These are phyloP conservation scores for Microsporum ferrugineum DNA, from an alignment of 2,329 filamentous ascomycete species.

Conservation along the genomic window DNA sequence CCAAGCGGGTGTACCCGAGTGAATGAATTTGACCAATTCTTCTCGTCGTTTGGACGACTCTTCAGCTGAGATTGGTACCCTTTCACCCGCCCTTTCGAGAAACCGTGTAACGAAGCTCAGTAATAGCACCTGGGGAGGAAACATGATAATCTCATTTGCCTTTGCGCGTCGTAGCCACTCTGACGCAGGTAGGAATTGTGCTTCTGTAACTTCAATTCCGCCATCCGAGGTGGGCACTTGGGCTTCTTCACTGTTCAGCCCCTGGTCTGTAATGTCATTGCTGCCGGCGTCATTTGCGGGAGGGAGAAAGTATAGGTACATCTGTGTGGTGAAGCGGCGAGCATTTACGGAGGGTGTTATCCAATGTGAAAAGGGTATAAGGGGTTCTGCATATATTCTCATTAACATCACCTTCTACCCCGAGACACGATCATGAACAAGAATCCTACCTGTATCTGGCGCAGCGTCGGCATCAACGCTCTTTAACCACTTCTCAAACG, in stretches of 20 bases:
- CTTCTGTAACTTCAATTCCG: conserved; percentile 59
- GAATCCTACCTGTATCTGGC: conserved; percentile 46
- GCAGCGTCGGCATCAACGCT: conserved; percentile 26
- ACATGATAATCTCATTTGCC: conserved; percentile 62
- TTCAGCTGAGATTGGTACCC: conserved; percentile 14
- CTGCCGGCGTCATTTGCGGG: conserved; percentile 30
- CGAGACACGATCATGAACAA: not conserved
- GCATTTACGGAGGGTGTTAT: conserved; percentile 60
- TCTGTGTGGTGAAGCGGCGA: conserved; percentile 83
- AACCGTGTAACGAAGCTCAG: conserved; percentile 42
- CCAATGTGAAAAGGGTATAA: conserved; percentile 84
- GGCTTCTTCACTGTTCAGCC: conserved; percentile 43
- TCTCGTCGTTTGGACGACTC: conserved; percentile 27
- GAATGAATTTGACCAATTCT: conserved; percentile 39
- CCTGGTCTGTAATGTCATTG: conserved; percentile 20
- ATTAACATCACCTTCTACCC: not conserved
- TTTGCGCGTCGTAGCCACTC: conserved; percentile 58
- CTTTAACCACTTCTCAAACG: conserved; percentile 56
- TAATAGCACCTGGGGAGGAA: conserved; percentile 71
- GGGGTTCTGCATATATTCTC: conserved; percentile 21
- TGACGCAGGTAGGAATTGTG: conserved; percentile 59
- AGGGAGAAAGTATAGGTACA: conserved; percentile 89
- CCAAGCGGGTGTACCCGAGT: conserved; percentile 36
- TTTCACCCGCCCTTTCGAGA: conserved; percentile 30
- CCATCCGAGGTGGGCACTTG: conserved; percentile 63